A percentile compares a stretch with the other conserved stretches of the same genome.
Conservation (phyloP, 345 rosid species). For the Luvunga scandens region DNA sequence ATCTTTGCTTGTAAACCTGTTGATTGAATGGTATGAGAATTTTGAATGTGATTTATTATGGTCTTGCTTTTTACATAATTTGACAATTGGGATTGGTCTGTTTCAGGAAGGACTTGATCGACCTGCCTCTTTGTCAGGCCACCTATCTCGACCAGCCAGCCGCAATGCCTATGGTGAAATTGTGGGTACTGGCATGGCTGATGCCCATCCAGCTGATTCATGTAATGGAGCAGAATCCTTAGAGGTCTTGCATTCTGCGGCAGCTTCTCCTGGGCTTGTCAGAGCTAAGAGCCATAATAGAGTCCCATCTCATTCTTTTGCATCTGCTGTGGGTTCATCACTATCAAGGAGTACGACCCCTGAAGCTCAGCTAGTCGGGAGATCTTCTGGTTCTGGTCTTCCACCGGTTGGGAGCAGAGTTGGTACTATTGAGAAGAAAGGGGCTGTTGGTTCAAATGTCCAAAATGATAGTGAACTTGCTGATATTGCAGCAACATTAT, state of each 20-base stretch:
- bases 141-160: slow-evolving; percentile 63
- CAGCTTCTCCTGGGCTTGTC: slow-evolving; percentile 36
- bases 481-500: slow-evolving; percentile 57
- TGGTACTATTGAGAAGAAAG: slow-evolving; percentile 50
- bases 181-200: slow-evolving; percentile 38
- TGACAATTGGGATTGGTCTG: slow-evolving; percentile 10
- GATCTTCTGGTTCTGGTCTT: slow-evolving; percentile 55
- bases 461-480: slow-evolving; percentile 49
- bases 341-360: slow-evolving; percentile 69
- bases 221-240: slow-evolving; percentile 40
- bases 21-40: background rate
- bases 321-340: slow-evolving; percentile 57
- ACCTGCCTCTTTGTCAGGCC: slow-evolving; percentile 50
- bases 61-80: background rate
- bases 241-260: slow-evolving; percentile 47
- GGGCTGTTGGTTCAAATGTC: slow-evolving; percentile 33
- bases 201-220: slow-evolving; percentile 38
- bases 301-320: slow-evolving; percentile 36
- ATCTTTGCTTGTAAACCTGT: background rate
- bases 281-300: slow-evolving; percentile 35
- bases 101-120: slow-evolving; percentile 76
- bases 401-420: slow-evolving; percentile 68
- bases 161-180: slow-evolving; percentile 62
- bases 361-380: slow-evolving; percentile 55
- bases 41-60: background rate